Evolutionary conservation across 2,329 filamentous ascomycete genomes (phyloP).

Genomic region (Chrysoporthe austroafricana): DNA sequence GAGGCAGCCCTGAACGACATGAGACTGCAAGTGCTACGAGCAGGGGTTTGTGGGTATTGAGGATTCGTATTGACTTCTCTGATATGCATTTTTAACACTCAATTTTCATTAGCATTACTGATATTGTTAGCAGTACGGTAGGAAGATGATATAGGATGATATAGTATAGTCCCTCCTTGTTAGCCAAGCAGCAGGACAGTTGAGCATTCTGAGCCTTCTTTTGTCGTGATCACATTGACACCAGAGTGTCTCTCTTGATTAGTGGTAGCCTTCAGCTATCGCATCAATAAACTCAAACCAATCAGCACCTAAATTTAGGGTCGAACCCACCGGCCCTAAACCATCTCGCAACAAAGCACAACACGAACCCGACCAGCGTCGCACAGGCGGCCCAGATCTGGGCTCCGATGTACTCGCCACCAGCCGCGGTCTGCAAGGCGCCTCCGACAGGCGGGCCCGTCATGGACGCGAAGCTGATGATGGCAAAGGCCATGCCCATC

Average conservation of each 20-base stretch:
- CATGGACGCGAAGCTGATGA: slow-evolving; percentile 37
- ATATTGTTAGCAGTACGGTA: neutral
- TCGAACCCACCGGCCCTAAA: slow-evolving; percentile 16
- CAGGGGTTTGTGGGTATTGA: too few species aligned
- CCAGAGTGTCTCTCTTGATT: neutral
- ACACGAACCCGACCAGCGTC: slow-evolving; percentile 32
- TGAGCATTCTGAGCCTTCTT: neutral
- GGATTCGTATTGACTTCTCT: too few species aligned
- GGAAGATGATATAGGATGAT: neutral
- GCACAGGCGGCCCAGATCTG: slow-evolving; percentile 39
- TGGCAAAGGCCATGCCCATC: slow-evolving; percentile 40
- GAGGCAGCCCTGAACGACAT: too few species aligned
- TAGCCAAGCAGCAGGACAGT: neutral
- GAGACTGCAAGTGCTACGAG: too few species aligned
- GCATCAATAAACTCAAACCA: neutral
- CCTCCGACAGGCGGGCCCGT: slow-evolving; percentile 42
- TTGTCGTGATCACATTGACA: neutral
- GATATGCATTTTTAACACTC: too few species aligned
- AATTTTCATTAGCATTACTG: too few species aligned
- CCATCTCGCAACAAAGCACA: slow-evolving; percentile 24
- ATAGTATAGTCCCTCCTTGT: neutral
- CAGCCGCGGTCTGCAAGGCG: slow-evolving; percentile 35
- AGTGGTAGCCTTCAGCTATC: neutral
- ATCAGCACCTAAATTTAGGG: slow-evolving; percentile 12
- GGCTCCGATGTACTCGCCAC: slow-evolving; percentile 33